Percentiles rank a stretch among this genome's conserved stretches.
Evolutionary conservation across 1,139 yeast genomes (phyloP).

Genomic region (Sugiyamaella castrensis): DNA sequence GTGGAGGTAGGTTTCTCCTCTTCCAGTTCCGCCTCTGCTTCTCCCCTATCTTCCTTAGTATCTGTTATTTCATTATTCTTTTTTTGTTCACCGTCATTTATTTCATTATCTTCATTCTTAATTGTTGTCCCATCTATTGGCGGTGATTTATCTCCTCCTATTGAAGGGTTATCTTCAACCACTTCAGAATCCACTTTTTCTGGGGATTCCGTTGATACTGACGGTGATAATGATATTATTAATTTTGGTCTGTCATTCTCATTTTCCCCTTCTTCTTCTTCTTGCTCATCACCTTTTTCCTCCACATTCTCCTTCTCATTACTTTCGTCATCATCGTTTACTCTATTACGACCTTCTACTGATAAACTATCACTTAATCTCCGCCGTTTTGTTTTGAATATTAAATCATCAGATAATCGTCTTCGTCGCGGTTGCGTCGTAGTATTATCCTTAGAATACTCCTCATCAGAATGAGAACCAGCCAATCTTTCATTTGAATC

Average conservation of each 20-base stretch:
- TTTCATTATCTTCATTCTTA: no score
- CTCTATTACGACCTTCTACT: slow-evolving; percentile 15
- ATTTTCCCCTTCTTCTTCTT: not conserved
- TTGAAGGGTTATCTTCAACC: not conserved
- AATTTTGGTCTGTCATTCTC: not conserved
- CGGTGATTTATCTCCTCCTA: not conserved
- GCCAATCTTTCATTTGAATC: slow-evolving; percentile 20
- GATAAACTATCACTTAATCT: not conserved
- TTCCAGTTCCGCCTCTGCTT: slow-evolving; percentile 9
- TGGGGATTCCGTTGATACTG: not conserved
- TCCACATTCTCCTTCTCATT: slow-evolving; percentile 2
- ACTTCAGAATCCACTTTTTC: slow-evolving; percentile 7
- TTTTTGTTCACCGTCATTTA: not conserved
- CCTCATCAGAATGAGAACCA: slow-evolving; percentile 19
- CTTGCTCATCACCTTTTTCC: slow-evolving; percentile 10
- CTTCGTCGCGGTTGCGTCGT: slow-evolving; percentile 5
- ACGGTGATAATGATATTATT: not conserved
- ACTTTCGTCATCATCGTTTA: not conserved
- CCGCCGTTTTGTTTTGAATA: slow-evolving; percentile 16
- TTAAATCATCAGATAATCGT: slow-evolving; percentile 12
- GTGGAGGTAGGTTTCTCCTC: not conserved
- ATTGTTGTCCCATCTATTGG: not conserved
- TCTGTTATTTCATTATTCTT: not conserved
- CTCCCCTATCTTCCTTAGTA: slow-evolving; percentile 10
- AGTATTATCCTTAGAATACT: not conserved